Percentiles rank a stretch among this genome's conserved stretches.
These are phyloP conservation scores for Crucibulum laeve DNA, from an alignment of 768 basidiomycete species.

Conservation along the genomic window DNA sequence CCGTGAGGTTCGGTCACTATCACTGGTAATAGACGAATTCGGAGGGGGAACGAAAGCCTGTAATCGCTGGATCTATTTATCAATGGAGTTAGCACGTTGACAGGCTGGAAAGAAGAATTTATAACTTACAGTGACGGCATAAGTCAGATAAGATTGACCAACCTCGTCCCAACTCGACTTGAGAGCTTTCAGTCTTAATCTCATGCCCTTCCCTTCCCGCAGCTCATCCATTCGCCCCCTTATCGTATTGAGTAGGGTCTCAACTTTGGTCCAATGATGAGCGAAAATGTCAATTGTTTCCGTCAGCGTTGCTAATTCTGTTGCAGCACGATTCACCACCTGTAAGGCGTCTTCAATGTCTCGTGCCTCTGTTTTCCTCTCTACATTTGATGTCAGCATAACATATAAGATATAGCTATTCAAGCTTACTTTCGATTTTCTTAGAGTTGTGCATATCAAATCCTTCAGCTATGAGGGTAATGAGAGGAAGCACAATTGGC, in stretches of 20 bases:
- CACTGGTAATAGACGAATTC: background rate
- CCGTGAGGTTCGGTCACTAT: background rate
- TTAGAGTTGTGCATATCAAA: constrained; percentile 9
- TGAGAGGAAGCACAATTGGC: constrained; percentile 11
- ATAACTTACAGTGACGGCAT: background rate
- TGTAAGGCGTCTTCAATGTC: background rate
- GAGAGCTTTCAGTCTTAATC: background rate
- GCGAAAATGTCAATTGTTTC: constrained; percentile 7
- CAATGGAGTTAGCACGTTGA: too few relatives aligned
- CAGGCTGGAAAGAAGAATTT: too few relatives aligned
- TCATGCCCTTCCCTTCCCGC: constrained; percentile 2
- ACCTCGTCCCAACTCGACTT: background rate
- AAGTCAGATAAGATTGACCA: background rate
- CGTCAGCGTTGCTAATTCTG: constrained; percentile 5
- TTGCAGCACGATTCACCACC: background rate
- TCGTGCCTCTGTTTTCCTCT: background rate
- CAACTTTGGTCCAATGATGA: constrained; percentile 8
- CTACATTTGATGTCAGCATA: background rate
- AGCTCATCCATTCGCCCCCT: constrained; percentile 6
- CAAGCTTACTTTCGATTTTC: constrained; percentile 9
- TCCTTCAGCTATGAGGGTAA: constrained; percentile 9
- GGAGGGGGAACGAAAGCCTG: background rate
- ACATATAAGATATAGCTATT: background rate
- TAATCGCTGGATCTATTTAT: background rate
- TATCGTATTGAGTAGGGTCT: constrained; percentile 7